Percentiles rank a stretch among this genome's conserved stretches.
Evolutionary conservation across 108 stramenopile species (phyloP).

Genomic region (Fragilaria radians): DNA sequence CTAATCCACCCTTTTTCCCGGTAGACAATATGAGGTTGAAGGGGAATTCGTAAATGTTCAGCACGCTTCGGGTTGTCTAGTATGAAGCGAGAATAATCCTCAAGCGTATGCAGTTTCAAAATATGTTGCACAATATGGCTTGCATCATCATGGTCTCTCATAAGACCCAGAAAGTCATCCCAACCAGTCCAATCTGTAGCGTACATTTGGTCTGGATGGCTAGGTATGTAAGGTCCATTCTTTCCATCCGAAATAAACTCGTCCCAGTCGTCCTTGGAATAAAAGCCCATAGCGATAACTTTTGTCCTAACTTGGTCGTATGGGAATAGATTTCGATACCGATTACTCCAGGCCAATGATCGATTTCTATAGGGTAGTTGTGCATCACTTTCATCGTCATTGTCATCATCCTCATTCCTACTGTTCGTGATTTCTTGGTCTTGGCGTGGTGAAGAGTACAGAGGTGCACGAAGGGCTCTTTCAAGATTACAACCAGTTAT

Average conservation of each 20-base stretch:
- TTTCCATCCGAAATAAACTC: conserved; percentile 40
- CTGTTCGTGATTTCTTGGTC: no score
- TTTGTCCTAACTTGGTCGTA: conserved; percentile 43
- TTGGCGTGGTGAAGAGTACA: no score
- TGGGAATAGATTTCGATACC: conserved; percentile 40
- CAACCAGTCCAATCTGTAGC: conserved; percentile 54
- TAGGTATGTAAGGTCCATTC: conserved; percentile 44
- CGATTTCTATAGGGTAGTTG: conserved; percentile 45
- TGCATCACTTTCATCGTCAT: conserved; percentile 33
- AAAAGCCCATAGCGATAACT: conserved; percentile 46
- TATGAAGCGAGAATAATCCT: conserved; percentile 50
- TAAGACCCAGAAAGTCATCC: conserved; percentile 71
- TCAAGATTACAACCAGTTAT: no score
- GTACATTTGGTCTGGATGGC: conserved; percentile 67
- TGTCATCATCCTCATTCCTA: conserved; percentile 21
- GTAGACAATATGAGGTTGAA: conserved; percentile 51
- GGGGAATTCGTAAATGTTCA: conserved; percentile 59
- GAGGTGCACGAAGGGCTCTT: no score
- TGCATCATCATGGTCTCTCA: conserved; percentile 57
- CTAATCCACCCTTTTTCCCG: conserved; percentile 46
- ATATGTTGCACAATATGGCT: conserved; percentile 31
- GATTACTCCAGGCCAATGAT: conserved; percentile 58
- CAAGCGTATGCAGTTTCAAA: conserved; percentile 32
- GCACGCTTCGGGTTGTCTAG: conserved; percentile 37
- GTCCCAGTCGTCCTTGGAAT: conserved; percentile 68